Evolutionary conservation across 1,284 basidiomycete species (phyloP), one percentile per base, ranked within the genome.

Genomic region (Porodaedalea pini): DNA sequence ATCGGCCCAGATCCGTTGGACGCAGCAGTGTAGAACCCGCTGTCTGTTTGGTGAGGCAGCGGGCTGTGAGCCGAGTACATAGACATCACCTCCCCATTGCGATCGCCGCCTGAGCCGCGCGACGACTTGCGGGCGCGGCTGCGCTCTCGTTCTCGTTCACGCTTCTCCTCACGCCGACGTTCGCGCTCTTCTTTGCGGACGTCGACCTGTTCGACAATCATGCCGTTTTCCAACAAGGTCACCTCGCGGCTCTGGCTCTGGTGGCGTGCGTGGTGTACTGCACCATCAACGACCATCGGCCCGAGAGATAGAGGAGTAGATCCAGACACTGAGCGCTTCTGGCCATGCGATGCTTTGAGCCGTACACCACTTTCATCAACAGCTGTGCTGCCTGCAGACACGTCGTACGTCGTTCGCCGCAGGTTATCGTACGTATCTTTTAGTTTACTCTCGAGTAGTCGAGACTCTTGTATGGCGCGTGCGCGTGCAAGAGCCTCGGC

Each of bases 171-270:
- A 60, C 76, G 82, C 59, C 81, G 80, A 60, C 75, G 77, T 61
- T 89, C 86, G 57, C 77, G 80, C 69, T 90, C 90, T 69, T 92
- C 91, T 62, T 78, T 83, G 43, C 84, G 82, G n/a, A 93, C 82
- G 69, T 92, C 82, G 44, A 92, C 86, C 58, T 89, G 86, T 65
- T 94, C 90, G 6, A 93, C 85, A 49, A 92, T 88, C 79, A 93
- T 85, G 6, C 90, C 90, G 64, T 90, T 92, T 68, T 92, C 86
- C 13, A 94, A 78, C 10, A 93, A 72, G 0, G 89, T 91, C 3
- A 90, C 78, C 56, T 92, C 87, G 17, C 88, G 82, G 45, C 61
- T 59, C n/a, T 61, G 58, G 21, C 39, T 61, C 25, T 61, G 63
- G 32, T 57, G 43, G 21, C 54, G 41, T 21, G 40, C 34, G 13